Evolutionary conservation across 768 basidiomycete genomes (phyloP).

Genomic region (Candolleomyces efflorescens): DNA sequence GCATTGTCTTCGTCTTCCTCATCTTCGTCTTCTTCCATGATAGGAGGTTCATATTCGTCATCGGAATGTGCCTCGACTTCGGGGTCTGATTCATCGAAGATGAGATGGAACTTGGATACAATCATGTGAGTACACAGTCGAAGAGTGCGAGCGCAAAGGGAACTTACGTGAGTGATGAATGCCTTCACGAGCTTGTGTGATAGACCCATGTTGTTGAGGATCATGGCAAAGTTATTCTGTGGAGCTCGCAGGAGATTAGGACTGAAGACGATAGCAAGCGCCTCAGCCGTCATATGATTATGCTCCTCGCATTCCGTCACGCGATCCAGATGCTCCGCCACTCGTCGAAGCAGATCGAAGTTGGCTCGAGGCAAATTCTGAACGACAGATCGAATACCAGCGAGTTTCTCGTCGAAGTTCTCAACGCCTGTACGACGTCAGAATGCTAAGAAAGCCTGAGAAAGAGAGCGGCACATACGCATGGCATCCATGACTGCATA

Average conservation of each 20-base stretch:
- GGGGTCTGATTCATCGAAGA: conserved; percentile 68
- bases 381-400: conserved; percentile 61
- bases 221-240: conserved; percentile 72
- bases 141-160: not conserved
- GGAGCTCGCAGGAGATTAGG: conserved; percentile 76
- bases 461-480: conserved; percentile 40
- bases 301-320: conserved; percentile 87
- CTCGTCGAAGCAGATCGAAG: conserved; percentile 74
- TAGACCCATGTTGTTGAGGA: conserved; percentile 76
- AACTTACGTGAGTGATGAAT: conserved; percentile 68
- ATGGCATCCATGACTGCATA: conserved; percentile 65
- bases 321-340: conserved; percentile 84
- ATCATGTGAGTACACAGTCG: conserved; percentile 8
- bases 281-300: conserved; percentile 88
- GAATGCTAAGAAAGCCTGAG: not conserved
- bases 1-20: conserved; percentile 24
- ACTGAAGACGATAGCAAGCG: conserved; percentile 82
- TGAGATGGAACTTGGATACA: conserved; percentile 47
- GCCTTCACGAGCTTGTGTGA: conserved; percentile 74
- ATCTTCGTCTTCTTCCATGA: conserved; percentile 66
- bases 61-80: conserved; percentile 61
- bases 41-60: conserved; percentile 62
- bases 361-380: conserved; percentile 67
- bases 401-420: conserved; percentile 62
- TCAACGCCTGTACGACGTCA: conserved; percentile 49